A percentile compares a stretch with the other conserved stretches of the same genome.
Evolutionary conservation across 441 rosid species (phyloP).

Genomic region (Mallotus repandus): DNA sequence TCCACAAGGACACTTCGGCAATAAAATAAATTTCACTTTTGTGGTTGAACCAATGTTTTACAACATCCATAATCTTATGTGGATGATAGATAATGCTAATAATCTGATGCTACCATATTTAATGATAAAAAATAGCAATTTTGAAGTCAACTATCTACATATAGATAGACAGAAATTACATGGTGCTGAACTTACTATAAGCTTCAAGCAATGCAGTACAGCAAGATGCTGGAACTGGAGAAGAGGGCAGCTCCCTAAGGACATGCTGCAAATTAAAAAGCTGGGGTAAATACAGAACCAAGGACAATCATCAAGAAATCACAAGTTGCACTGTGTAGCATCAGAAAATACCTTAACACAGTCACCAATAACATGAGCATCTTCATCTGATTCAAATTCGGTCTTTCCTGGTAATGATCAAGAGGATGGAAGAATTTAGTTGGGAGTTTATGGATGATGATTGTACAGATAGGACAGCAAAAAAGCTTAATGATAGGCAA

Average conservation of each 20-base stretch:
- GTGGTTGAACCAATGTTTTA: no score
- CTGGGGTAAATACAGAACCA: no score
- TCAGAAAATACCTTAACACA: no score
- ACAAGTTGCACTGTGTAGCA: no score
- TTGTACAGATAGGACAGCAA: neutral
- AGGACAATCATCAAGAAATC: no score
- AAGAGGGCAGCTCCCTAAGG: conserved; percentile 93
- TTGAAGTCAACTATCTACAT: no score
- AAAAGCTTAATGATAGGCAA: conserved; percentile 8
- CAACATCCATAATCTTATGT: no score
- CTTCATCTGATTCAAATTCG: conserved; percentile 84
- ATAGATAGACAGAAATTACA: neutral
- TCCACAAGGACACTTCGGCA: no score
- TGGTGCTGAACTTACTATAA: conserved; percentile 58
- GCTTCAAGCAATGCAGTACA: conserved; percentile 98
- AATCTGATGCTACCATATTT: no score
- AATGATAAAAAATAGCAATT: no score
- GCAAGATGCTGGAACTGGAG: conserved; percentile 97
- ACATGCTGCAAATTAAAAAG: conserved; percentile 70
- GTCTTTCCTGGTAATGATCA: conserved; percentile 58
- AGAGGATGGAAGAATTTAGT: conserved; percentile 24
- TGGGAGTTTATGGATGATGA: conserved; percentile 15
- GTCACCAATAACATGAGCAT: conserved; percentile 54
- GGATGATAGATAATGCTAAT: no score
- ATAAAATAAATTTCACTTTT: no score